Percentiles rank a stretch among this genome's conserved stretches.
Conservation (phyloP, 2,329 filamentous ascomycete species). For the Nigrospora osmanthi region DNA sequence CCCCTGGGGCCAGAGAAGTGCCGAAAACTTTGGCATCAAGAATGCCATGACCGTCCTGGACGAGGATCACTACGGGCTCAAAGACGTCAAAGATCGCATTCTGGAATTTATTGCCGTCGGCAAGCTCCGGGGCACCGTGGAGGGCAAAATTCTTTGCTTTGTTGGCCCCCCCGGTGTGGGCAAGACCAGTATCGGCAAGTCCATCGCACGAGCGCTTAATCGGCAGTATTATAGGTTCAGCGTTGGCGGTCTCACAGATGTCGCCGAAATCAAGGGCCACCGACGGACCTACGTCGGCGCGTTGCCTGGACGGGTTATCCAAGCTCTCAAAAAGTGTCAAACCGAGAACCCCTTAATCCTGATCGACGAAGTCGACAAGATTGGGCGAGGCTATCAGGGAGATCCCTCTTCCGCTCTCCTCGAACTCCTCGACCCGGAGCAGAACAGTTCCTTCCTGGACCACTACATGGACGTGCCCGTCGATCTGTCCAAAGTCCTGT, state of each 20-base stretch:
- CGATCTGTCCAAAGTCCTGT: slow-evolving; percentile 91
- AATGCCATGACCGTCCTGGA: slow-evolving; percentile 87
- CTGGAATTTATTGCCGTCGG: slow-evolving; percentile 97
- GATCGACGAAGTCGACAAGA: slow-evolving; percentile 98
- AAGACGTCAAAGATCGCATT: slow-evolving; percentile 98
- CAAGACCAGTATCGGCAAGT: slow-evolving; percentile 98
- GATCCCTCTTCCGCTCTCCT: slow-evolving; percentile 92
- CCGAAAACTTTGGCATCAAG: slow-evolving; percentile 93
- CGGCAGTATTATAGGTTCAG: slow-evolving; percentile 98
- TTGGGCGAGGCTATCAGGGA: slow-evolving; percentile 91
- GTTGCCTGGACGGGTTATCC: slow-evolving; percentile 91
- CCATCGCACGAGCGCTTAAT: slow-evolving; percentile 88
- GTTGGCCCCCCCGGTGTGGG: slow-evolving; percentile 96
- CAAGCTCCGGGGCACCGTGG: slow-evolving; percentile 91
- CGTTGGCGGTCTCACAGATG: slow-evolving; percentile 91
- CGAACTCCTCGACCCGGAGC: slow-evolving; percentile 90
- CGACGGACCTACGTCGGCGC: slow-evolving; percentile 94
- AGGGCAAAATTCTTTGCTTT: slow-evolving; percentile 97
- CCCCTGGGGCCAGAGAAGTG: slow-evolving; percentile 90
- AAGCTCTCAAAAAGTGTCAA: slow-evolving; percentile 97
- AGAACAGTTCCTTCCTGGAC: slow-evolving; percentile 94
- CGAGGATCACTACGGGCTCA: slow-evolving; percentile 92
- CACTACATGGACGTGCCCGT: slow-evolving; percentile 97
- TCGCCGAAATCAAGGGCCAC: slow-evolving; percentile 98
- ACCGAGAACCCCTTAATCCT: slow-evolving; percentile 95